phyloP scores from a whole-genome alignment of 2,329 filamentous ascomycete species.

The Geosmithia flava region DNA sequence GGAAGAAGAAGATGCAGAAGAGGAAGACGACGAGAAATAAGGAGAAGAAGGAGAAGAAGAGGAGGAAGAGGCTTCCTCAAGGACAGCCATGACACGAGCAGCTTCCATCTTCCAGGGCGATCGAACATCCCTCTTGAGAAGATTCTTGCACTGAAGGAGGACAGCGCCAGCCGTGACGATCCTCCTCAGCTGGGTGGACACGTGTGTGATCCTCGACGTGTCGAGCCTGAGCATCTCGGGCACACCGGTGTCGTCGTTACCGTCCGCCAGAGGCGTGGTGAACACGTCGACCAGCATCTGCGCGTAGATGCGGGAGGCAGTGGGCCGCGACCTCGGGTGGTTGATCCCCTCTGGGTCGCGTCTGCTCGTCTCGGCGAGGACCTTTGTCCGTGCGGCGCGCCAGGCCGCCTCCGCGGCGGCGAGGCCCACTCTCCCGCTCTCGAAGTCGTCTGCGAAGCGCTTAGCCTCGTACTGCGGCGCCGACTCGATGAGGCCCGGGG shows the following conservation, averaged over 20 bases:
- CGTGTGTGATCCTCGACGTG: constrained; percentile 40
- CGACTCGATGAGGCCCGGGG: constrained; percentile 59
- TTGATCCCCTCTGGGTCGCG: constrained; percentile 58
- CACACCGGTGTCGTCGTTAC: constrained; percentile 32
- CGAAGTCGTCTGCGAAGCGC: constrained; percentile 53
- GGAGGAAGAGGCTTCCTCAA: too few species aligned
- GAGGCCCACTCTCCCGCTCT: constrained; percentile 40
- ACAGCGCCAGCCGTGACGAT: constrained; percentile 66
- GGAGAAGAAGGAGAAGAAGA: too few species aligned
- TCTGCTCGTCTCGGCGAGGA: constrained; percentile 51
- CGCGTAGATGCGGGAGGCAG: constrained; percentile 58
- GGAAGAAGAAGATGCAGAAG: too few species aligned
- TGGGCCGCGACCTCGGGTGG: constrained; percentile 49
- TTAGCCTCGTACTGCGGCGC: constrained; percentile 64
- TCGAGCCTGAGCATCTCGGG: constrained; percentile 69
- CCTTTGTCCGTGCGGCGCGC: constrained; percentile 49
- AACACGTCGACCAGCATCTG: constrained; percentile 66
- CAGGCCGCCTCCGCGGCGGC: constrained; percentile 53
- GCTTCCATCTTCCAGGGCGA: constrained; percentile 67
- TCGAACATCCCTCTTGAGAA: constrained; percentile 70
- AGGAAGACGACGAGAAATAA: too few species aligned
- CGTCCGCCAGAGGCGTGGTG: constrained; percentile 44
- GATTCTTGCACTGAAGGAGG: constrained; percentile 68
- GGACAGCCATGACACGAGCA: constrained; percentile 54
- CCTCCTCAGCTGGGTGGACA: constrained; percentile 28